phyloP scores from a whole-genome alignment of 352 stramenopile genomes.

The Phytophthora podocarpi region DNA sequence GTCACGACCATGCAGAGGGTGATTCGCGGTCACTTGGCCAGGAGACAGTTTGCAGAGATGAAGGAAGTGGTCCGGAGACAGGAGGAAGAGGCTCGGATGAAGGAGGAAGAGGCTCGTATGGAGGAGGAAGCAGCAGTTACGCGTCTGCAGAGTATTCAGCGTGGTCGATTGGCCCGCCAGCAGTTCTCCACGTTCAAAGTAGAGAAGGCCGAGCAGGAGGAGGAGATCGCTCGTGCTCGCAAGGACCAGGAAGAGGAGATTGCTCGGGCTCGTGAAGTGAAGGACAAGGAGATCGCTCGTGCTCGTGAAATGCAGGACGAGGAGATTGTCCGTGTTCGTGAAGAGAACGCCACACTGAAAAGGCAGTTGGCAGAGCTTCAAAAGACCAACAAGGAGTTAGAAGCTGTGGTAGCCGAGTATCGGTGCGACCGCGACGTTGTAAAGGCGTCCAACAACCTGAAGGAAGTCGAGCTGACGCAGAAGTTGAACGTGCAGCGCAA shows the following conservation, averaged over 20 bases:
- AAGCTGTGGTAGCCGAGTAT: slow-evolving; percentile 63
- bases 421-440: slow-evolving; percentile 60
- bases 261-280: slow-evolving; percentile 38
- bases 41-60: slow-evolving; percentile 19
- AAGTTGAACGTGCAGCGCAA: slow-evolving; percentile 56
- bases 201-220: slow-evolving; percentile 37
- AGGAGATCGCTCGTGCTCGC: slow-evolving; percentile 29
- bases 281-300: slow-evolving; percentile 22
- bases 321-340: slow-evolving; percentile 45
- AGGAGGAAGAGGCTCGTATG: slow-evolving; percentile 13
- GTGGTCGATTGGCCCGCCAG: slow-evolving; percentile 50
- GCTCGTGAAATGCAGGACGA: slow-evolving; percentile 27
- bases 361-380: slow-evolving; percentile 62
- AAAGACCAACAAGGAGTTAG: slow-evolving; percentile 63
- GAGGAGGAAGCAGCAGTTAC: slow-evolving; percentile 32
- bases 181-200: slow-evolving; percentile 62
- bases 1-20: slow-evolving; percentile 38
- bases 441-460: slow-evolving; percentile 58
- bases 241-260: slow-evolving; percentile 30
- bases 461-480: slow-evolving; percentile 61
- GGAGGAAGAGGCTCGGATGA: slow-evolving; percentile 24
- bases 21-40: slow-evolving; percentile 36
- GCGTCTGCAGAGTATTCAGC: slow-evolving; percentile 48
- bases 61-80: slow-evolving; percentile 26
- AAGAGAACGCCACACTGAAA: slow-evolving; percentile 64